Percentiles rank a stretch among this genome's conserved stretches.
These are phyloP conservation scores for Fusarium illudens DNA, from an alignment of 2,329 filamentous ascomycete species.

Conservation along the genomic window DNA sequence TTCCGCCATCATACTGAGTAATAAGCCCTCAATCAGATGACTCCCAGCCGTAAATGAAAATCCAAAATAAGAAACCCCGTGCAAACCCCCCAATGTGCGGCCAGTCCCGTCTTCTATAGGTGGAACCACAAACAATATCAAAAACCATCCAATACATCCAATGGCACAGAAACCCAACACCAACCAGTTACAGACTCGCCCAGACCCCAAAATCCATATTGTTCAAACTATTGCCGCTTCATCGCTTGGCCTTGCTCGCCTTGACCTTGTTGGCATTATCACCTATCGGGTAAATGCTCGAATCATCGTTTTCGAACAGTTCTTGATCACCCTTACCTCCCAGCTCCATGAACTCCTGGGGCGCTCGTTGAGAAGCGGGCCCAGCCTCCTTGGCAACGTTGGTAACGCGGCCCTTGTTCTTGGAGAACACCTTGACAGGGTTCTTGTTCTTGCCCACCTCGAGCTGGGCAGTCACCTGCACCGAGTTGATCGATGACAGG, in stretches of 20 bases:
- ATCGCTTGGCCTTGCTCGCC: slow-evolving; percentile 40
- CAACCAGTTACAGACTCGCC: slow-evolving; percentile 13
- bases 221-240: neutral
- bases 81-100: slow-evolving; percentile 4
- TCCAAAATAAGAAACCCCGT: neutral
- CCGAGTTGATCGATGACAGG: slow-evolving; percentile 81
- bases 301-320: slow-evolving; percentile 72
- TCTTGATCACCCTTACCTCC: slow-evolving; percentile 86
- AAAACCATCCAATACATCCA: neutral
- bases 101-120: slow-evolving; percentile 23
- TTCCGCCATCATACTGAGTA: neutral
- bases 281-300: slow-evolving; percentile 57
- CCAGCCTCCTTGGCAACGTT: slow-evolving; percentile 64
- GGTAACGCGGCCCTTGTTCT: slow-evolving; percentile 63
- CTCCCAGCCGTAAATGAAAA: neutral
- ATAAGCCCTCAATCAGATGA: neutral
- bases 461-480: slow-evolving; percentile 62
- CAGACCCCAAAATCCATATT: neutral
- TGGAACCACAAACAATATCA: slow-evolving; percentile 1
- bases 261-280: slow-evolving; percentile 44
- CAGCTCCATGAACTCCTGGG: slow-evolving; percentile 82
- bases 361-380: slow-evolving; percentile 72
- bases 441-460: slow-evolving; percentile 65
- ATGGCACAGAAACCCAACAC: slow-evolving; percentile 12
- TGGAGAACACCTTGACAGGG: slow-evolving; percentile 77